Evolutionary conservation across 352 stramenopile genomes (phyloP).

Genomic region (Poterioochromonas sp.): DNA sequence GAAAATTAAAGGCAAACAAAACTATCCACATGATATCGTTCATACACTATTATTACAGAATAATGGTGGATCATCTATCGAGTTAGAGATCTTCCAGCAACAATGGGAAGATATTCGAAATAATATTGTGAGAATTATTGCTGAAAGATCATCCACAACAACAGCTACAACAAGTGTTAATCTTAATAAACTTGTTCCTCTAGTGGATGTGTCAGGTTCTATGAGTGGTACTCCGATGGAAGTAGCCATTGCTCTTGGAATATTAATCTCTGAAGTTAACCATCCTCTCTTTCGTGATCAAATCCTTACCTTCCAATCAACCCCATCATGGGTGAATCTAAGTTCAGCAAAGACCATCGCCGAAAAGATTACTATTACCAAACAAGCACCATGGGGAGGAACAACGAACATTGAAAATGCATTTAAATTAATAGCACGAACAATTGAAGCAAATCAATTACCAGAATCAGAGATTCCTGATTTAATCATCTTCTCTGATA

Average conservation of each 20-base stretch:
- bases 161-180: slow-evolving; percentile 34
- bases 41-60: slow-evolving; percentile 30
- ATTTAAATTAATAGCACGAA: slow-evolving; percentile 53
- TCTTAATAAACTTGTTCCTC: slow-evolving; percentile 45
- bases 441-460: slow-evolving; percentile 47
- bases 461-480: slow-evolving; percentile 51
- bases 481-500: slow-evolving; percentile 67
- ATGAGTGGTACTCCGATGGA: slow-evolving; percentile 50
- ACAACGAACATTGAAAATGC: slow-evolving; percentile 59
- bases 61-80: not conserved
- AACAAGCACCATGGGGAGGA: slow-evolving; percentile 44
- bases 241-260: slow-evolving; percentile 49
- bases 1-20: slow-evolving; percentile 42
- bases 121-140: too few species aligned
- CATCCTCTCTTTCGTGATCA: slow-evolving; percentile 40
- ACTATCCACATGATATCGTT: slow-evolving; percentile 49
- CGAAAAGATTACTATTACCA: slow-evolving; percentile 43
- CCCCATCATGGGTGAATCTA: slow-evolving; percentile 42
- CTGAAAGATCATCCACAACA: not conserved
- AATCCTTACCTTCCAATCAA: slow-evolving; percentile 48
- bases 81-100: slow-evolving; percentile 42
- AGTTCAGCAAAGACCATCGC: slow-evolving; percentile 34
- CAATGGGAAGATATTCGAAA: slow-evolving; percentile 46
- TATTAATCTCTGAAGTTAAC: slow-evolving; percentile 46
- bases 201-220: slow-evolving; percentile 49